Evolutionary conservation across 2,329 filamentous ascomycete species (phyloP).

Genomic region (Tolypocladium amazonense): DNA sequence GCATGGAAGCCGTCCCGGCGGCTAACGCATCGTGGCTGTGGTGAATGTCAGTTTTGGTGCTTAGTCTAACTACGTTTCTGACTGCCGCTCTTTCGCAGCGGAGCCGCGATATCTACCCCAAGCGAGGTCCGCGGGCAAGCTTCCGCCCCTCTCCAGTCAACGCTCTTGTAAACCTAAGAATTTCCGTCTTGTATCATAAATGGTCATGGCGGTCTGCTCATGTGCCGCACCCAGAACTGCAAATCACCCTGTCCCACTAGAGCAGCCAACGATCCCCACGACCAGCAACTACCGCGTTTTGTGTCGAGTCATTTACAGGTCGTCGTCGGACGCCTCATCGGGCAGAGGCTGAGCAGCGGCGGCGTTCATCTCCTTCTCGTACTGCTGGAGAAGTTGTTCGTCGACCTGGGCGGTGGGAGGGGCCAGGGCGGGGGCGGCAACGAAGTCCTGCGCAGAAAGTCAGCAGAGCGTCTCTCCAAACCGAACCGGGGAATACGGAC

Average conservation of each 20-base stretch:
- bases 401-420: constrained; percentile 89
- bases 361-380: constrained; percentile 78
- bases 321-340: constrained; percentile 79
- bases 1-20: background rate
- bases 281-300: constrained; percentile 4
- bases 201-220: constrained; percentile 23
- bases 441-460: constrained; percentile 65
- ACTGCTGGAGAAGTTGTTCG: constrained; percentile 67
- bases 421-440: constrained; percentile 87
- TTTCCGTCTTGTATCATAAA: constrained; percentile 24
- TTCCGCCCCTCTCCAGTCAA: constrained; percentile 20
- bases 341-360: constrained; percentile 80
- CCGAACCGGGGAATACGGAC: constrained; percentile 5
- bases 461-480: background rate
- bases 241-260: constrained; percentile 10
- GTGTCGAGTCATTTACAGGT: constrained; percentile 37
- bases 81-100: constrained; percentile 18
- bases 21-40: constrained; percentile 1
- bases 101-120: constrained; percentile 20
- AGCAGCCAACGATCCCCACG: constrained; percentile 14
- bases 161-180: constrained; percentile 24
- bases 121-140: constrained; percentile 18
- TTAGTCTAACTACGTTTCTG: constrained; percentile 24
- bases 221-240: constrained; percentile 14
- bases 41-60: constrained; percentile 17